These are phyloP conservation scores for Pinus taeda DNA, from an alignment of 75 land plant genomes.

Conservation along the genomic window DNA sequence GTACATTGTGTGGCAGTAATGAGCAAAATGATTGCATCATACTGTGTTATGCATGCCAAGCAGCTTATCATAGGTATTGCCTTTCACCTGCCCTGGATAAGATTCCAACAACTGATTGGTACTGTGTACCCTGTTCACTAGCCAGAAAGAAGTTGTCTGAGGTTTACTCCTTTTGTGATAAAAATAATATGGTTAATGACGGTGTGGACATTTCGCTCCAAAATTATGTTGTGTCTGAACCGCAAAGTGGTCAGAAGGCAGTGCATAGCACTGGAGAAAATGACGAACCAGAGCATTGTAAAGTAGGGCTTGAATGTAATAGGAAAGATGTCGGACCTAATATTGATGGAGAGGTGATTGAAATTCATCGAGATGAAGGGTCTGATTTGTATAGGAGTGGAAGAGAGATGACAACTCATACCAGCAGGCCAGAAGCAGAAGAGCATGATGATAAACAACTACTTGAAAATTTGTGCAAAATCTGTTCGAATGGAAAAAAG, in stretches of 20 bases:
- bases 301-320: background rate
- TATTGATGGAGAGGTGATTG: background rate
- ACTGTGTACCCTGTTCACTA: conserved; percentile 10
- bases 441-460: background rate
- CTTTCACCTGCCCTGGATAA: conserved; percentile 7
- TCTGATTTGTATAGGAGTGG: background rate
- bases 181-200: background rate
- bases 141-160: background rate
- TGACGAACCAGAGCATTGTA: background rate
- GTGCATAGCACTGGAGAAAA: conserved; percentile 4
- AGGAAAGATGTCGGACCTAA: background rate
- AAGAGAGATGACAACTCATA: background rate
- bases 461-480: background rate
- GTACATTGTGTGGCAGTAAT: conserved; percentile 3
- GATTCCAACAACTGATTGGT: conserved; percentile 2
- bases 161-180: background rate
- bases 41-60: conserved; percentile 8
- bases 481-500: conserved; percentile 2
- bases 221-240: conserved; percentile 31
- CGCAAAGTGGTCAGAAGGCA: conserved; percentile 33
- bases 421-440: background rate
- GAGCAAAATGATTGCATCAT: background rate
- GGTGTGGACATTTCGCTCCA: background rate
- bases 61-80: conserved; percentile 12
- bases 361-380: background rate